phyloP scores from a whole-genome alignment of 768 basidiomycete species.

The Flagelloscypha sp. region DNA sequence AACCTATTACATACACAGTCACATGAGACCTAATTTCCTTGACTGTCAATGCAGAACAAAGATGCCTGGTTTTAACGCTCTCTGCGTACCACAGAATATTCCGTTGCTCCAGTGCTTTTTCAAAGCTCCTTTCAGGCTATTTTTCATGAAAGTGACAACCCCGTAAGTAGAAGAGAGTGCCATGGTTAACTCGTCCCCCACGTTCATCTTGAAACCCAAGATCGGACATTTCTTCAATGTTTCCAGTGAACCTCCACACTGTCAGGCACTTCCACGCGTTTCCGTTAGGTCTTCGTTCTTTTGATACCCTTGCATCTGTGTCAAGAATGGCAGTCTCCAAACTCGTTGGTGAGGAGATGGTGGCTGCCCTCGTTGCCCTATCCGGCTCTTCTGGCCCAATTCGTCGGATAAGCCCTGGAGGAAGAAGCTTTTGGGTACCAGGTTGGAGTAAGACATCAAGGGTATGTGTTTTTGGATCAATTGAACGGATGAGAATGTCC shows the following conservation, averaged over 20 bases:
- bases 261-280: conserved; percentile 54
- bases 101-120: too few species aligned
- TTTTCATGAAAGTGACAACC: conserved; percentile 28
- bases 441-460: conserved; percentile 37
- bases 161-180: conserved; percentile 43
- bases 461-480: conserved; percentile 31
- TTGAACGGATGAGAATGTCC: conserved; percentile 40
- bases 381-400: conserved; percentile 20
- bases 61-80: too few species aligned
- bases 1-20: too few species aligned
- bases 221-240: too few species aligned
- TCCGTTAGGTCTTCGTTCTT: conserved; percentile 32
- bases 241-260: conserved; percentile 50
- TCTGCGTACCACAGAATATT: too few species aligned
- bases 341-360: conserved; percentile 35
- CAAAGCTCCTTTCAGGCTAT: too few species aligned
- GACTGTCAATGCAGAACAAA: too few species aligned
- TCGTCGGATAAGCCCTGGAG: conserved; percentile 25
- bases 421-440: conserved; percentile 28
- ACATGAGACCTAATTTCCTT: too few species aligned
- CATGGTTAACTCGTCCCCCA: conserved; percentile 38
- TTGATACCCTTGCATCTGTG: conserved; percentile 40
- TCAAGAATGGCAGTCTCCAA: conserved; percentile 47
- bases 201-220: conserved; percentile 16
- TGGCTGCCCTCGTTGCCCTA: conserved; percentile 24